Base-by-base conservation (phyloP, 352 stramenopile genomes). In the Phytophthora agathidicida region DNA sequence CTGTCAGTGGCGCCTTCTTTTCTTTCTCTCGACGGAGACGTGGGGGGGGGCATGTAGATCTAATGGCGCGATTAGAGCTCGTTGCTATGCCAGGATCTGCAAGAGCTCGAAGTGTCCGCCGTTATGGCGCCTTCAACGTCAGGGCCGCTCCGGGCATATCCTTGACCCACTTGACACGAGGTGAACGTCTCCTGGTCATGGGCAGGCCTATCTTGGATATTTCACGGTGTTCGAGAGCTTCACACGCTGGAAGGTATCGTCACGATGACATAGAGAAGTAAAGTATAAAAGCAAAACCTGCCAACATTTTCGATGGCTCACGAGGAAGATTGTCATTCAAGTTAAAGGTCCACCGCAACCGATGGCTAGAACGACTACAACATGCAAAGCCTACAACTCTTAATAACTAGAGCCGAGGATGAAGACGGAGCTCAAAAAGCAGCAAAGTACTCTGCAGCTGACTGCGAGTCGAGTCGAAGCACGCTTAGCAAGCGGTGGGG, bases 381-480 rank as follows among this genome's bases (percentile, higher is more conserved):
- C 24, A 68, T 58, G 59, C 32, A 58, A 28, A 22, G n/a, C 58
- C 35, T 37, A 54, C 19, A 20, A 51, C 42, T 52, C 37, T 46
- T 51, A 14, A 57, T 56, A 42, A 22, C 26, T 45, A 50, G 31
- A 61, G 43, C n/a, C 33, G 35, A 53, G 38, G 38, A 19, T 20
- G 3, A 19, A 27, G 36, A 42, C 41, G 50, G 26, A 50, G 35
- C 37, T 51, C 27, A 67, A 68, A 66, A 62, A 52, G 43, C 50
- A 62, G 59, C 59, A 61, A 62, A 51, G 42, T 61, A 67, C 58
- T 67, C 41, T 51, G 43, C 53, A 51, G 49, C 51, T 53, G 31
- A 30, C 28, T 49, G 38, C 45, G 45, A 64, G 60, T 68, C 52
- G 52, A 50, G 36, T 47, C 39, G 26, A 30, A 42, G 33, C 48